Evolutionary conservation across 768 basidiomycete genomes (phyloP).

Genomic region (Rickenella mellea): DNA sequence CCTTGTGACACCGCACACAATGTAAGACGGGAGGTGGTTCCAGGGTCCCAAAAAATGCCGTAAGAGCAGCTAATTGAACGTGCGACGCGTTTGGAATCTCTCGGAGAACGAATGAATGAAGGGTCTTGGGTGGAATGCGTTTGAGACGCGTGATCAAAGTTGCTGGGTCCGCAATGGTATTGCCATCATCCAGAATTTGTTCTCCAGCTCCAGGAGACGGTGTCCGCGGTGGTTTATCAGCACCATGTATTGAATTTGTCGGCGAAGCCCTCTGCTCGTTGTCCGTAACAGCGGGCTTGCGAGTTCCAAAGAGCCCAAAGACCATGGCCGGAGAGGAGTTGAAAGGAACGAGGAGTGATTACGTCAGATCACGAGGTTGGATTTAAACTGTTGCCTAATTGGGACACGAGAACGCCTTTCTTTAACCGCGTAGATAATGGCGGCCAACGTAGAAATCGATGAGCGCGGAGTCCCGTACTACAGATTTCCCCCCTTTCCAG

Average conservation of each 20-base stretch:
- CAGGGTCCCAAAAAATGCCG: constrained; percentile 52
- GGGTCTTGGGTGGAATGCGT: constrained; percentile 55
- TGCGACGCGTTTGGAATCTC: constrained; percentile 32
- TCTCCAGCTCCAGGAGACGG: no score
- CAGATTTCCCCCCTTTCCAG: constrained; percentile 41
- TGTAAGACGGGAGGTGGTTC: constrained; percentile 61
- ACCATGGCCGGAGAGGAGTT: constrained; percentile 23
- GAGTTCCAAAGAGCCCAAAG: constrained; percentile 28
- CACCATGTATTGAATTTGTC: constrained; percentile 25
- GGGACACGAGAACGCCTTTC: not conserved
- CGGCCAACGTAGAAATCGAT: constrained; percentile 5
- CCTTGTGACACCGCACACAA: constrained; percentile 67
- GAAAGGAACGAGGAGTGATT: no score
- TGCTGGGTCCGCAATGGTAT: constrained; percentile 26
- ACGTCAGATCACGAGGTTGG: no score
- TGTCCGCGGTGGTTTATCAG: constrained; percentile 12
- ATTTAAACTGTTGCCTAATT: no score
- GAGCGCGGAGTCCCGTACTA: constrained; percentile 11
- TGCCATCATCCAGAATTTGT: constrained; percentile 19
- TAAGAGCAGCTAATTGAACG: constrained; percentile 35
- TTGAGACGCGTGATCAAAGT: constrained; percentile 42
- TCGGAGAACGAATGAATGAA: constrained; percentile 52
- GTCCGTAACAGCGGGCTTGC: constrained; percentile 18
- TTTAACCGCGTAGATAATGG: not conserved
- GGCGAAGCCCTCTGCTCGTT: constrained; percentile 29